A percentile compares a stretch with the other conserved stretches of the same genome.
phyloP scores from a whole-genome alignment of 768 basidiomycete species.

The Suillus tomentosus region DNA sequence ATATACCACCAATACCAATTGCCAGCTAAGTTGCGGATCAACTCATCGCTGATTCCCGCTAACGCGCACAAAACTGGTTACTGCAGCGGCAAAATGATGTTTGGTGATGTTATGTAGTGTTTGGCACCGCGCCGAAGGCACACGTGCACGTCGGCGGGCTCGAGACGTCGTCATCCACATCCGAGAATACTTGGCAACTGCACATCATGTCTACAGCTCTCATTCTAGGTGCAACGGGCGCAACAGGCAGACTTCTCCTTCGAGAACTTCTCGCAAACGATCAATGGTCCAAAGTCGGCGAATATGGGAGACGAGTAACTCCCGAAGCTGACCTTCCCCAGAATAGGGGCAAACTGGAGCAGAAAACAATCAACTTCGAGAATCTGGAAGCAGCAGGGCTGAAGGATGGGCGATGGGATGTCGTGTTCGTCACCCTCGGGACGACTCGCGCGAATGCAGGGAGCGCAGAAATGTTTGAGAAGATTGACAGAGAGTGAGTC shows the following conservation, averaged over 20 bases:
- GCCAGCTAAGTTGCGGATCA: too few species aligned
- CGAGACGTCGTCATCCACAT: too few species aligned
- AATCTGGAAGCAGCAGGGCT: constrained; percentile 54
- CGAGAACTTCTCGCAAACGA: constrained; percentile 58
- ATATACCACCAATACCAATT: too few species aligned
- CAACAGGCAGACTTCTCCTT: constrained; percentile 62
- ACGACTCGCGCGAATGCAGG: constrained; percentile 65
- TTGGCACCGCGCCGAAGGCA: background rate
- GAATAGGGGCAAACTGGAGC: constrained; percentile 59
- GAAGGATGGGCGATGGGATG: constrained; percentile 65
- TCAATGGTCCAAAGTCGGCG: constrained; percentile 59
- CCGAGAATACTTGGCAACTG: background rate
- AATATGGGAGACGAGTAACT: constrained; percentile 70
- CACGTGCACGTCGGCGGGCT: background rate
- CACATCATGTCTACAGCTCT: constrained; percentile 44
- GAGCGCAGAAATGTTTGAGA: constrained; percentile 65
- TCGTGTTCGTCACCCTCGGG: constrained; percentile 75
- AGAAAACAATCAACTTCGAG: constrained; percentile 71
- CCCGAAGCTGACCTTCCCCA: constrained; percentile 38
- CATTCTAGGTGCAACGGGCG: constrained; percentile 75
- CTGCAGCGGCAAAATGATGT: background rate
- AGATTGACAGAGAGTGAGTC: constrained; percentile 74
- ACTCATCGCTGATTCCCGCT: too few species aligned
- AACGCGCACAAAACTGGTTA: too few species aligned
- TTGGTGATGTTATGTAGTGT: background rate